These are phyloP conservation scores for Alternaria atra DNA, from an alignment of 2,329 filamentous ascomycete genomes.

Conservation along the genomic window DNA sequence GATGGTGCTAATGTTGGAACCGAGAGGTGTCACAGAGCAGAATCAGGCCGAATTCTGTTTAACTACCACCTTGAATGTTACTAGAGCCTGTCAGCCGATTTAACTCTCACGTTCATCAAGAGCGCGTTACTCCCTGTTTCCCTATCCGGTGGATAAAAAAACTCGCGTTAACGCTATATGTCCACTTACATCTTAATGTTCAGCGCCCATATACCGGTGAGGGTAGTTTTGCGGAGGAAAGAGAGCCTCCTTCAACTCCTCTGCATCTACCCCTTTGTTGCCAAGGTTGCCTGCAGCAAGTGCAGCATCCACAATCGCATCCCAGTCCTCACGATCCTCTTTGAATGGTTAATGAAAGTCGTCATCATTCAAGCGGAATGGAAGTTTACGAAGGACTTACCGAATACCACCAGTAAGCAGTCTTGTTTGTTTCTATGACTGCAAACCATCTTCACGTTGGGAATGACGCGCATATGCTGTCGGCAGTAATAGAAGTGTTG, in stretches of 20 bases:
- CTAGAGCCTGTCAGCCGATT: too few relatives aligned
- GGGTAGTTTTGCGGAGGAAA: background rate
- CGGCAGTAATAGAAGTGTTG: constrained; percentile 16
- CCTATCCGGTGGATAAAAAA: background rate
- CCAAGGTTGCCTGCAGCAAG: background rate
- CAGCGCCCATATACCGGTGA: background rate
- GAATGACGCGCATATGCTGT: constrained; percentile 7
- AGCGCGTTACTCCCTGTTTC: too few relatives aligned
- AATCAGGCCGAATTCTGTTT: too few relatives aligned
- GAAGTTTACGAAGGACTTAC: constrained; percentile 7
- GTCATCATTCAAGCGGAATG: background rate
- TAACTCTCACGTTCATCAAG: too few relatives aligned
- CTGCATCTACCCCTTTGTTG: background rate
- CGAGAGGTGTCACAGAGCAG: too few relatives aligned
- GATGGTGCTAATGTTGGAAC: too few relatives aligned
- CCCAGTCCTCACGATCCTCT: constrained; percentile 8
- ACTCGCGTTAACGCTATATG: background rate
- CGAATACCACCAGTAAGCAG: constrained; percentile 1
- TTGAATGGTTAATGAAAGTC: background rate
- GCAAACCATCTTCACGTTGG: background rate
- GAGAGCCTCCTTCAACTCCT: constrained; percentile 1
- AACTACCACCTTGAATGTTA: too few relatives aligned
- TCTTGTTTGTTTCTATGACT: background rate
- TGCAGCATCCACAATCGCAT: constrained; percentile 1
- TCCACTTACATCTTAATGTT: background rate